A percentile compares a stretch with the other conserved stretches of the same genome.
Conservation (phyloP, 768 basidiomycete genomes). For the Naematelia encephala region DNA sequence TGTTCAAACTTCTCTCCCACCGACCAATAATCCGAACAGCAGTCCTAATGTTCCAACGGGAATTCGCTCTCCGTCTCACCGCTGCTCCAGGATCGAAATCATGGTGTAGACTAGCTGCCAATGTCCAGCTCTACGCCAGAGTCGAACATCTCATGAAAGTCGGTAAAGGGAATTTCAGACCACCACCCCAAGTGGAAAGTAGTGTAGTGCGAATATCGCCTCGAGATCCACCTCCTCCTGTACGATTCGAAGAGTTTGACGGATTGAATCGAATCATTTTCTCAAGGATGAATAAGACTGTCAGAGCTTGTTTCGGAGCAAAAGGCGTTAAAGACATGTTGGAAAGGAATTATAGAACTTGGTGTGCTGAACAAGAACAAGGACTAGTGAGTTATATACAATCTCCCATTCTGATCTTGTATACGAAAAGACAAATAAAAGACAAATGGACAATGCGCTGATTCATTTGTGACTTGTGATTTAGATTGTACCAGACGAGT, state of each 20-base stretch:
- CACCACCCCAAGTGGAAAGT: slow-evolving; percentile 90
- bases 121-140: slow-evolving; percentile 95
- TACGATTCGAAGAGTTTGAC: slow-evolving; percentile 96
- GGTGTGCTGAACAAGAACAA: slow-evolving; percentile 71
- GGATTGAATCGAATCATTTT: slow-evolving; percentile 89
- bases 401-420: too few relatives aligned
- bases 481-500: slow-evolving; percentile 68
- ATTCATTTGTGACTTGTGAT: slow-evolving; percentile 2
- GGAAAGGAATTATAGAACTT: slow-evolving; percentile 87
- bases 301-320: slow-evolving; percentile 79
- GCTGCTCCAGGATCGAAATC: slow-evolving; percentile 76
- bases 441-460: not conserved
- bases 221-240: slow-evolving; percentile 88
- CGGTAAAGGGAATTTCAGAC: slow-evolving; percentile 93
- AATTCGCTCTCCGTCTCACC: slow-evolving; percentile 89
- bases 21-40: slow-evolving; percentile 89
- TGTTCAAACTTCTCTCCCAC: slow-evolving; percentile 94
- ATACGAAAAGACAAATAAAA: too few relatives aligned
- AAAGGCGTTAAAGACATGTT: slow-evolving; percentile 94
- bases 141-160: slow-evolving; percentile 96
- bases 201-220: slow-evolving; percentile 88
- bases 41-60: slow-evolving; percentile 99
- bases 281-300: slow-evolving; percentile 80
- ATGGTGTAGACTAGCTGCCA: slow-evolving; percentile 93
- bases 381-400: slow-evolving; percentile 51